A percentile compares a stretch with the other conserved stretches of the same genome.
Evolutionary conservation across 148 eudicot species (phyloP).

Genomic region (Pouteria glomerata): DNA sequence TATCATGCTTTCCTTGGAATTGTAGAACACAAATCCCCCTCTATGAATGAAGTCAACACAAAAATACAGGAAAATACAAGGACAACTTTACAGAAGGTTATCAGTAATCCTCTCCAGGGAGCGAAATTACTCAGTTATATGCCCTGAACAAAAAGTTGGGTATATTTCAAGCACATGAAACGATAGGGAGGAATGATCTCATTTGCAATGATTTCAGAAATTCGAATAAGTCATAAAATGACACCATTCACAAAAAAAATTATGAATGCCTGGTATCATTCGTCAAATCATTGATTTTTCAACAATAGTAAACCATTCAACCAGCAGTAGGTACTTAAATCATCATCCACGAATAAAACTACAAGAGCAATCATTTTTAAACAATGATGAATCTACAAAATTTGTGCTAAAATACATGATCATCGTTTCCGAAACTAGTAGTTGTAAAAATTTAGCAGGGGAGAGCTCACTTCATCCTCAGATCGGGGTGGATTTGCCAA

Average conservation of each 20-base stretch:
- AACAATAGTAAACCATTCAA: background rate
- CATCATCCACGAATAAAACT: background rate
- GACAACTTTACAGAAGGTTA: background rate
- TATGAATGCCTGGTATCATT: background rate
- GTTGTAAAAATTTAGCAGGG: background rate
- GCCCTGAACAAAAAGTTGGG: background rate
- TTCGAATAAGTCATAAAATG: background rate
- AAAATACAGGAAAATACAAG: background rate
- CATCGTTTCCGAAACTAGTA: background rate
- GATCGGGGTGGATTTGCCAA: conserved; percentile 52
- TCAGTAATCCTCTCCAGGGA: background rate
- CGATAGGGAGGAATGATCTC: background rate
- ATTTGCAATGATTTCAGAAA: background rate
- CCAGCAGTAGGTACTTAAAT: background rate
- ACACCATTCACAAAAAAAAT: background rate
- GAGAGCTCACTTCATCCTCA: conserved; percentile 63
- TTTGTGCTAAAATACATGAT: background rate
- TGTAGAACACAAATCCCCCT: background rate
- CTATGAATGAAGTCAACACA: background rate
- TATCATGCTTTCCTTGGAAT: background rate
- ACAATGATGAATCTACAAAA: background rate
- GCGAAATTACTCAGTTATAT: background rate
- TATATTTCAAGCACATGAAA: background rate
- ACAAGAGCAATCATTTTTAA: background rate
- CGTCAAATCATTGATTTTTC: background rate